A percentile compares a stretch with the other conserved stretches of the same genome.
These are phyloP conservation scores for Nannizzia gypsea DNA, from an alignment of 2,329 filamentous ascomycete species.

Conservation along the genomic window DNA sequence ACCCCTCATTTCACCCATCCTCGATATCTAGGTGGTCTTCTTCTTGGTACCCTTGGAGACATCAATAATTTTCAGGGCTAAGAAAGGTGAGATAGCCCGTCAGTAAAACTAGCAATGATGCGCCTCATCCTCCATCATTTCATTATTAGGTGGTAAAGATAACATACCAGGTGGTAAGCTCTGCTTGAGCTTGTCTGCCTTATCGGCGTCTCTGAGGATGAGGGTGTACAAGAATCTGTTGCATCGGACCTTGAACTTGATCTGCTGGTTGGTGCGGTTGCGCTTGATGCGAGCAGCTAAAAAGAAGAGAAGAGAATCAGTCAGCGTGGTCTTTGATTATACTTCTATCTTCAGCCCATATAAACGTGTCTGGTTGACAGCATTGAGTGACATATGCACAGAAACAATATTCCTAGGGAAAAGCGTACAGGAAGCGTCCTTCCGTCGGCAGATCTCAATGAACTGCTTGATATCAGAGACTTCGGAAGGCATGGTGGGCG, in stretches of 20 bases:
- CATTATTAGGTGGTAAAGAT: neutral
- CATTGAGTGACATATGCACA: neutral
- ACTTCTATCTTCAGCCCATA: neutral
- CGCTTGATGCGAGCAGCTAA: slow-evolving; percentile 88
- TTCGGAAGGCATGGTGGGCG: slow-evolving; percentile 85
- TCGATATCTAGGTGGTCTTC: slow-evolving; percentile 30
- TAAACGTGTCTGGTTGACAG: slow-evolving; percentile 9
- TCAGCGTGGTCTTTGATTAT: slow-evolving; percentile 8
- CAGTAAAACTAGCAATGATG: slow-evolving; percentile 1
- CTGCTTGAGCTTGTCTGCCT: slow-evolving; percentile 99
- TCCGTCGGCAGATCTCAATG: slow-evolving; percentile 99
- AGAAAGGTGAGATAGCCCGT: slow-evolving; percentile 7
- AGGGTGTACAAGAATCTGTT: slow-evolving; percentile 93
- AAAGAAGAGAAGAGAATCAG: slow-evolving; percentile 11
- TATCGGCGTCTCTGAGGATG: slow-evolving; percentile 94
- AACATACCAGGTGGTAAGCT: slow-evolving; percentile 87
- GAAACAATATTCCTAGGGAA: neutral
- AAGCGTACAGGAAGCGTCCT: slow-evolving; percentile 95
- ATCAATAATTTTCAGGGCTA: slow-evolving; percentile 36
- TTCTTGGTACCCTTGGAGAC: slow-evolving; percentile 36
- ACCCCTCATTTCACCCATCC: neutral
- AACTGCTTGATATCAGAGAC: slow-evolving; percentile 99
- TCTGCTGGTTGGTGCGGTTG: slow-evolving; percentile 77
- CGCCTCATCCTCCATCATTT: neutral
- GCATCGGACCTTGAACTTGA: slow-evolving; percentile 99